phyloP scores from a whole-genome alignment of 1,284 basidiomycete genomes.

The Cryptococcus floricola region DNA sequence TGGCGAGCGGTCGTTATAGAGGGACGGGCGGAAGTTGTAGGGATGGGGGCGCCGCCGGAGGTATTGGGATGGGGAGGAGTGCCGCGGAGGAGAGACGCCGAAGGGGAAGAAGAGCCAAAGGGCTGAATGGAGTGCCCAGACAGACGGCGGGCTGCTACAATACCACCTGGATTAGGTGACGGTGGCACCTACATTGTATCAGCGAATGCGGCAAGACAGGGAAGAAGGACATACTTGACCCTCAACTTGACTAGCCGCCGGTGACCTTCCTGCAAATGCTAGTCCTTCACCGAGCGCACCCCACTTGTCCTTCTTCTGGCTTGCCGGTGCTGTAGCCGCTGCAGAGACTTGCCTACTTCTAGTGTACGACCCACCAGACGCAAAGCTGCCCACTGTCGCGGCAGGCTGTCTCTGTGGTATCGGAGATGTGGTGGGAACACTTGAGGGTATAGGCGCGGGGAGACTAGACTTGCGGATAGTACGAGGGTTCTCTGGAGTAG shows the following conservation, averaged over 20 bases:
- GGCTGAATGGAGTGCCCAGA: conserved; percentile 45
- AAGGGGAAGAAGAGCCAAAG: conserved; percentile 39
- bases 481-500: neutral
- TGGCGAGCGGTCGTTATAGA: conserved; percentile 14
- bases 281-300: conserved; percentile 37
- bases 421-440: conserved; percentile 13
- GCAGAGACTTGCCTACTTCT: conserved; percentile 4
- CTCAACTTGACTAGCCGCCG: conserved; percentile 8
- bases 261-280: conserved; percentile 37
- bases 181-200: conserved; percentile 10
- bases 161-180: conserved; percentile 25
- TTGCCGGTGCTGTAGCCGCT: conserved; percentile 11
- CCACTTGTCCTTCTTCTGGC: conserved; percentile 28
- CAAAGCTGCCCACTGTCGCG: conserved; percentile 20
- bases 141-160: conserved; percentile 35
- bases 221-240: conserved; percentile 9
- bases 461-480: neutral
- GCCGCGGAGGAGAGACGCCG: conserved; percentile 35
- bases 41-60: conserved; percentile 6
- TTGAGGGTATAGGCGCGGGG: conserved; percentile 17
- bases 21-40: conserved; percentile 12
- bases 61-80: conserved; percentile 17
- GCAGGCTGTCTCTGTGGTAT: conserved; percentile 31
- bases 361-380: conserved; percentile 6
- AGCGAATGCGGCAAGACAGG: neutral